Conservation (phyloP, 805 yeast species). For the Nakazawaea pomicola region DNA sequence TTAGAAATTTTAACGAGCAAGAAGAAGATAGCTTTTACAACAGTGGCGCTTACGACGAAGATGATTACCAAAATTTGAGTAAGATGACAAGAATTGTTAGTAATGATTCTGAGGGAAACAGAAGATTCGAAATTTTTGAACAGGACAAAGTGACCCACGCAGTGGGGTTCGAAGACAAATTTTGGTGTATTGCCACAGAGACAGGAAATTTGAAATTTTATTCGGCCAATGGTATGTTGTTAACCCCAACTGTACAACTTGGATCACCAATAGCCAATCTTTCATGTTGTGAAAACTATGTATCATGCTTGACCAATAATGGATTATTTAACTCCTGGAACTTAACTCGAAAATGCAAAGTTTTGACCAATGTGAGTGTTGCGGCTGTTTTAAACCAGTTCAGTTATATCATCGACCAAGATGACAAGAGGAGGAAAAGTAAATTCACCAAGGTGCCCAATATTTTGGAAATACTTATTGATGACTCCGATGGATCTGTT, state of each 20-base stretch:
- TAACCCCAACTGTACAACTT: slow-evolving; percentile 45
- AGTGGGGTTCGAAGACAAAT: slow-evolving; percentile 30
- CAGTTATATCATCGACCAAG: slow-evolving; percentile 17
- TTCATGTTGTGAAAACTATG: slow-evolving; percentile 25
- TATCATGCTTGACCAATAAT: slow-evolving; percentile 43
- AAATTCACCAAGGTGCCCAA: slow-evolving; percentile 18
- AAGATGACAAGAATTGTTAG: slow-evolving; percentile 18
- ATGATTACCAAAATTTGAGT: slow-evolving; percentile 25
- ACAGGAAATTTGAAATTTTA: slow-evolving; percentile 48
- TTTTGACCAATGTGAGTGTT: slow-evolving; percentile 41
- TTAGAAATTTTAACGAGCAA: slow-evolving; percentile 28
- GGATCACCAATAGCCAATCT: slow-evolving; percentile 41
- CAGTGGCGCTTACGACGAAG: slow-evolving; percentile 13
- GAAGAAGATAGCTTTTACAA: slow-evolving; percentile 28
- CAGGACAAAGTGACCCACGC: slow-evolving; percentile 46
- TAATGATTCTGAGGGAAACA: slow-evolving; percentile 29
- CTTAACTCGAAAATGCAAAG: slow-evolving; percentile 27
- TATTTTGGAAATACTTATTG: slow-evolving; percentile 29
- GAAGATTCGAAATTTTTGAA: slow-evolving; percentile 38
- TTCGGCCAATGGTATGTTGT: slow-evolving; percentile 39
- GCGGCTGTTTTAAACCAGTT: slow-evolving; percentile 47
- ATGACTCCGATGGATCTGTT: slow-evolving; percentile 34
- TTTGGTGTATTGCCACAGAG: slow-evolving; percentile 53
- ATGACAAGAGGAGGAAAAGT: slow-evolving; percentile 20
- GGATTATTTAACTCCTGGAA: slow-evolving; percentile 51